Conservation (phyloP, 2,329 filamentous ascomycete species). For the Pezicula radicicola region DNA sequence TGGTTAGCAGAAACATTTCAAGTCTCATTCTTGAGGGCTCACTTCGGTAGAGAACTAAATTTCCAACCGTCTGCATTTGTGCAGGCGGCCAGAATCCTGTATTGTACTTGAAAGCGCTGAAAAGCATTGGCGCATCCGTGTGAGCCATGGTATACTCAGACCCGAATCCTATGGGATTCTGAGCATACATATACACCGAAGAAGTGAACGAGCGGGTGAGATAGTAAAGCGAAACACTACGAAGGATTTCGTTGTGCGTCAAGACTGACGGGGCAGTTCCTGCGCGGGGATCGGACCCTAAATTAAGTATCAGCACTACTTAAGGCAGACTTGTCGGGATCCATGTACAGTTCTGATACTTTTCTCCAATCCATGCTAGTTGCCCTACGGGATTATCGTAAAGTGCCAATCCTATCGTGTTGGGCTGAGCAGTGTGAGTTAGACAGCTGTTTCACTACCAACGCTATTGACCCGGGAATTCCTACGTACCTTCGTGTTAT, state of each 20-base stretch:
- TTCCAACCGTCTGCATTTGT: background rate
- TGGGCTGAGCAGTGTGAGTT: background rate
- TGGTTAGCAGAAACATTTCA: constrained; percentile 1
- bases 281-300: constrained; percentile 16
- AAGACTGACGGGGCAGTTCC: constrained; percentile 13
- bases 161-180: constrained; percentile 34
- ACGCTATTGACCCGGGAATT: background rate
- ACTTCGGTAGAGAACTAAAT: background rate
- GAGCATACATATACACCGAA: constrained; percentile 34
- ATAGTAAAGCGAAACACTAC: constrained; percentile 15
- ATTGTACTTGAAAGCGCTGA: constrained; percentile 18
- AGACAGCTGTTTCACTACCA: background rate
- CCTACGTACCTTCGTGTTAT: background rate
- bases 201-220: constrained; percentile 18
- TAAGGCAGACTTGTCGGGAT: background rate
- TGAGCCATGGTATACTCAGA: constrained; percentile 29
- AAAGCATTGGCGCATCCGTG: constrained; percentile 17
- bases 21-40: background rate
- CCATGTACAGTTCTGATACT: background rate
- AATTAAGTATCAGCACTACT: background rate
- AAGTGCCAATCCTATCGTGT: background rate
- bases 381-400: background rate
- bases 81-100: constrained; percentile 11
- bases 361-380: background rate
- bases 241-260: constrained; percentile 12